phyloP scores from a whole-genome alignment of 2,329 filamentous ascomycete species.

The Cercospora brassicicola region DNA sequence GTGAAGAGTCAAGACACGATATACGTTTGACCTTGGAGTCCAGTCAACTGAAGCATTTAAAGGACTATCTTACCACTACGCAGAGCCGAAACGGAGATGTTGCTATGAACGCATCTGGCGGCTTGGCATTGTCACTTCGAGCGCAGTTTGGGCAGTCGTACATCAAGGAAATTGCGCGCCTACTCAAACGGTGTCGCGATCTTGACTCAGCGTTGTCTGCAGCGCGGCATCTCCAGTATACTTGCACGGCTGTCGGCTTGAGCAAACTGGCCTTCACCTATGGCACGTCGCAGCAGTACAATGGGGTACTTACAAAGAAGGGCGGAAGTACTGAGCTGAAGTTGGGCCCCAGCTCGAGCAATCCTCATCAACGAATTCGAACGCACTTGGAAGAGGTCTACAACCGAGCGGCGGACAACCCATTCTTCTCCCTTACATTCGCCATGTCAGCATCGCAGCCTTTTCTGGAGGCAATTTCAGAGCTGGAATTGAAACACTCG shows the following conservation, averaged over 20 bases:
- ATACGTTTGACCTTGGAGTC: constrained; percentile 41
- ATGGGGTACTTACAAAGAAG: constrained; percentile 26
- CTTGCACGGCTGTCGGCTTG: constrained; percentile 61
- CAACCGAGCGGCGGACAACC: constrained; percentile 56
- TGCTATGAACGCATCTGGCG: constrained; percentile 61
- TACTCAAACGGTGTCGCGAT: constrained; percentile 67
- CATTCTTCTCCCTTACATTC: constrained; percentile 3
- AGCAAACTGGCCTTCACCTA: constrained; percentile 70
- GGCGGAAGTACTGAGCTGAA: constrained; percentile 54
- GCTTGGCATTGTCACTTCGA: constrained; percentile 63
- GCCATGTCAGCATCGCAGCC: constrained; percentile 55
- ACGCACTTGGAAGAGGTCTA: constrained; percentile 44
- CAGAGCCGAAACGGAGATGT: constrained; percentile 59
- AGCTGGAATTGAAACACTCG: constrained; percentile 52
- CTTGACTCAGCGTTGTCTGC: constrained; percentile 69
- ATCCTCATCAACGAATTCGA: constrained; percentile 35
- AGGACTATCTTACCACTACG: constrained; percentile 40
- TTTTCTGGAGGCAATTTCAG: constrained; percentile 61
- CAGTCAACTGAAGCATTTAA: constrained; percentile 41
- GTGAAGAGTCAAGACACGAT: constrained; percentile 40
- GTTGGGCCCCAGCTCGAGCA: constrained; percentile 51
- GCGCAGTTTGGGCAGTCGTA: constrained; percentile 61
- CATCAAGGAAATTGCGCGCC: constrained; percentile 58
- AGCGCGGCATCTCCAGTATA: constrained; percentile 60
- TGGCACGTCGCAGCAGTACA: constrained; percentile 36